phyloP scores from a whole-genome alignment of 345 rosid genomes.

The Bretschneidera sinensis region DNA sequence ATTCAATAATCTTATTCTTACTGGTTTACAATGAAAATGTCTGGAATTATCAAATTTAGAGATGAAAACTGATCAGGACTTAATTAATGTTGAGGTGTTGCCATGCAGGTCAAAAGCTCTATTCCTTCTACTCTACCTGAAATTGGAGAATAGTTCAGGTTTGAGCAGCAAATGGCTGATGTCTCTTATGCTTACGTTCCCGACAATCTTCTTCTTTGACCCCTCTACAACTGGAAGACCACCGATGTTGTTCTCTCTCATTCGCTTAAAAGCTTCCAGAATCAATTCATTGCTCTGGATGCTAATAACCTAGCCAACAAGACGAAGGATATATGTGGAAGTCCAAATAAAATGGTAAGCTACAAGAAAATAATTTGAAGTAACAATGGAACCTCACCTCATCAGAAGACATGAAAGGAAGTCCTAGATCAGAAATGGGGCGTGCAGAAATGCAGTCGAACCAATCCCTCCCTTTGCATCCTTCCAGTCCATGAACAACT shows the following conservation, averaged over 20 bases:
- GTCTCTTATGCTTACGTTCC: conserved; percentile 51
- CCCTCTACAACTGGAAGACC: conserved; percentile 70
- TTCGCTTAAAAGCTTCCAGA: conserved; percentile 79
- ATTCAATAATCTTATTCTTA: neutral
- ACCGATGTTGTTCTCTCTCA: conserved; percentile 69
- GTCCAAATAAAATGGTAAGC: neutral
- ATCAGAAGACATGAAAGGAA: conserved; percentile 70
- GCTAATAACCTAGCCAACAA: conserved; percentile 48
- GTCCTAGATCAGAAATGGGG: conserved; percentile 74
- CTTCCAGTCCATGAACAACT: conserved; percentile 70
- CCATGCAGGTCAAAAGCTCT: neutral
- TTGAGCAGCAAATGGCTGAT: conserved; percentile 67
- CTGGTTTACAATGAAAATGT: conserved; percentile 1
- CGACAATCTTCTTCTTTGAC: conserved; percentile 28
- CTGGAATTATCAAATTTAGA: neutral
- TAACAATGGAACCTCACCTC: conserved; percentile 33
- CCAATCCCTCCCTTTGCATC: conserved; percentile 90
- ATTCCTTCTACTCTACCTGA: conserved; percentile 46
- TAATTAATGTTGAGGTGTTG: neutral
- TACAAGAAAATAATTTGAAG: conserved; percentile 6
- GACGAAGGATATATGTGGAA: neutral
- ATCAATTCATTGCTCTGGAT: conserved; percentile 54
- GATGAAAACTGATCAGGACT: neutral
- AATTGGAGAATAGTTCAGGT: conserved; percentile 71
- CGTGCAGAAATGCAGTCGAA: conserved; percentile 62